Conservation (phyloP, 2,329 filamentous ascomycete genomes). For the Coniella vitis region DNA sequence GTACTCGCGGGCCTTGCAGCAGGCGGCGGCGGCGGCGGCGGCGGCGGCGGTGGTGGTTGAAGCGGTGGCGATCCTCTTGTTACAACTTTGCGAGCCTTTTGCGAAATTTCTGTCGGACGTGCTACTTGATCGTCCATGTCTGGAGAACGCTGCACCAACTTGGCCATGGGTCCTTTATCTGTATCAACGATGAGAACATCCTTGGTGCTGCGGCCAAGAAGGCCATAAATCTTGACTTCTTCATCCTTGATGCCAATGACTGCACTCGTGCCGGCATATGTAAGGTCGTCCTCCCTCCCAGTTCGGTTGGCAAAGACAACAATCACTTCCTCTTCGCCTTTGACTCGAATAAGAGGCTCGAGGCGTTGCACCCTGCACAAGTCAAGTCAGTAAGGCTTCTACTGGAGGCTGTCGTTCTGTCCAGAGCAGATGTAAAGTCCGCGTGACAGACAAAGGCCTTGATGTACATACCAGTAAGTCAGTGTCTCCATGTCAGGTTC, state of each 20-base stretch:
- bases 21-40: too few relatives aligned
- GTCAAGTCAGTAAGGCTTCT: neutral
- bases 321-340: conserved; percentile 43
- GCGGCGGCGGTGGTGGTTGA: too few relatives aligned
- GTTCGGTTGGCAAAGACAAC: conserved; percentile 57
- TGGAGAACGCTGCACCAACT: conserved; percentile 28
- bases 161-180: conserved; percentile 26
- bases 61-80: too few relatives aligned
- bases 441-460: neutral
- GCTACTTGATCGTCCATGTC: neutral
- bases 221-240: conserved; percentile 51
- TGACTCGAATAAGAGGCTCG: conserved; percentile 44
- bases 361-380: conserved; percentile 45
- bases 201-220: conserved; percentile 55
- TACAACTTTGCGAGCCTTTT: too few relatives aligned
- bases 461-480: conserved; percentile 46
- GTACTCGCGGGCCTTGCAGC: neutral
- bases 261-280: conserved; percentile 58
- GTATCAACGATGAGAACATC: conserved; percentile 54
- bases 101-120: neutral
- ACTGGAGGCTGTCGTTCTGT: too few relatives aligned
- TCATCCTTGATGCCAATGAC: conserved; percentile 52
- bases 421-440: neutral
- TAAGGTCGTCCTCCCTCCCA: conserved; percentile 50
- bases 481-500: conserved; percentile 57